A percentile compares a stretch with the other conserved stretches of the same genome.
Evolutionary conservation across 345 rosid species (phyloP).

Genomic region (Capsella bursapastoris): DNA sequence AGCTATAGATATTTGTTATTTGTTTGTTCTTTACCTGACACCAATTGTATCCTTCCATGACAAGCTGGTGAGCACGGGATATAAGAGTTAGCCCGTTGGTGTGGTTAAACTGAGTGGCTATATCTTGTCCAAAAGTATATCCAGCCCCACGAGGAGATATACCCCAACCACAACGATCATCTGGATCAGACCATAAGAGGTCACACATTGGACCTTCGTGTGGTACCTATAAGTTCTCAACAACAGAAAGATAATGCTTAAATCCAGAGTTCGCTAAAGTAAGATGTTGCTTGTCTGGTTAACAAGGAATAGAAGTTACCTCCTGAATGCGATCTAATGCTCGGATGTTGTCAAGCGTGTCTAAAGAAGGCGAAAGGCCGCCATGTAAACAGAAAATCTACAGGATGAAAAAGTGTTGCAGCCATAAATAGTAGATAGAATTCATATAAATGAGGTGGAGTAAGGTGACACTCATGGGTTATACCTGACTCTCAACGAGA

Average conservation of each 20-base stretch:
- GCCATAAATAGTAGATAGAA: neutral
- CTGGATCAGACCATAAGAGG: constrained; percentile 94
- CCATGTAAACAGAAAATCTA: constrained; percentile 80
- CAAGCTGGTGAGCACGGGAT: constrained; percentile 90
- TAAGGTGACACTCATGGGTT: neutral
- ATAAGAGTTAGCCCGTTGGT: constrained; percentile 80
- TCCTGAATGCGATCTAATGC: constrained; percentile 91
- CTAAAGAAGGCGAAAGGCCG: constrained; percentile 87
- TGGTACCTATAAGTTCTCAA: constrained; percentile 59
- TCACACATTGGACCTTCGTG: constrained; percentile 98
- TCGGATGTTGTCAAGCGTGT: constrained; percentile 85
- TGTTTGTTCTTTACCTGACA: constrained; percentile 63
- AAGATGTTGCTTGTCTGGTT: neutral
- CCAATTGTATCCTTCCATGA: constrained; percentile 96
- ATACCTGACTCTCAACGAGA: constrained; percentile 86
- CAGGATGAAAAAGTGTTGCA: neutral
- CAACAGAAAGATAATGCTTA: neutral
- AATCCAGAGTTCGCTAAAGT: neutral
- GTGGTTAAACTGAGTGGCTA: constrained; percentile 76
- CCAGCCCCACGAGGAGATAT: constrained; percentile 70
- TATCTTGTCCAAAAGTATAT: constrained; percentile 75
- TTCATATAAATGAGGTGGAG: constrained; percentile 26
- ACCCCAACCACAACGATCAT: constrained; percentile 95
- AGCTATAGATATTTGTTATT: neutral
- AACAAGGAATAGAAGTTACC: constrained; percentile 47